Percentiles rank a stretch among this genome's conserved stretches.
phyloP scores from a whole-genome alignment of 345 rosid genomes.

The Barbarea vulgaris region DNA sequence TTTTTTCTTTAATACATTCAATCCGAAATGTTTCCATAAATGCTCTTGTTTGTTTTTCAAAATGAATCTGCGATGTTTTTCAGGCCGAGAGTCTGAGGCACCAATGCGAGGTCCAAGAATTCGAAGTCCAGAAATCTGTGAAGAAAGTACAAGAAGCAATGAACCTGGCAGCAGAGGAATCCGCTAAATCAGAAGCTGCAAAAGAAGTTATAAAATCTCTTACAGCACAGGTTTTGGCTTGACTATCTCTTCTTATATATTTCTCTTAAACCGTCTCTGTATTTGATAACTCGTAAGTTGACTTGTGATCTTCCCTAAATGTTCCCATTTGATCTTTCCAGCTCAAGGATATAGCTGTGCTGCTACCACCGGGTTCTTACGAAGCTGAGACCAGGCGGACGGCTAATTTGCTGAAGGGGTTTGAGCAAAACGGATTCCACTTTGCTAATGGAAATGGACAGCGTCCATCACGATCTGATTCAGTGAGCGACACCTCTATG shows the following conservation, averaged over 20 bases:
- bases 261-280: slow-evolving; percentile 1
- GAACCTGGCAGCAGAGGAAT: slow-evolving; percentile 72
- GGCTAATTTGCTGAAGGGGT: slow-evolving; percentile 55
- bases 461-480: slow-evolving; percentile 64
- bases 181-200: slow-evolving; percentile 84
- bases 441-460: slow-evolving; percentile 61
- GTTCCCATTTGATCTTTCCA: slow-evolving; percentile 32
- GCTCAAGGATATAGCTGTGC: slow-evolving; percentile 92
- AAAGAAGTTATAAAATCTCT: slow-evolving; percentile 96
- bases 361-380: slow-evolving; percentile 69
- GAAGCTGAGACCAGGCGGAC: slow-evolving; percentile 56
- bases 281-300: background rate
- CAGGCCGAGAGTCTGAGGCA: slow-evolving; percentile 79
- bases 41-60: background rate
- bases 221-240: slow-evolving; percentile 74
- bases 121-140: slow-evolving; percentile 76
- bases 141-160: slow-evolving; percentile 84
- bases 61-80: slow-evolving; percentile 31
- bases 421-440: slow-evolving; percentile 70
- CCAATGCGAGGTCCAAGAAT: slow-evolving; percentile 84
- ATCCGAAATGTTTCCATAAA: background rate
- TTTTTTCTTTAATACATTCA: background rate
- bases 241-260: slow-evolving; percentile 9
- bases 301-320: background rate
- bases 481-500: slow-evolving; percentile 51